phyloP scores from a whole-genome alignment of 495 filamentous ascomycete species.

The Trichoderma virens region DNA sequence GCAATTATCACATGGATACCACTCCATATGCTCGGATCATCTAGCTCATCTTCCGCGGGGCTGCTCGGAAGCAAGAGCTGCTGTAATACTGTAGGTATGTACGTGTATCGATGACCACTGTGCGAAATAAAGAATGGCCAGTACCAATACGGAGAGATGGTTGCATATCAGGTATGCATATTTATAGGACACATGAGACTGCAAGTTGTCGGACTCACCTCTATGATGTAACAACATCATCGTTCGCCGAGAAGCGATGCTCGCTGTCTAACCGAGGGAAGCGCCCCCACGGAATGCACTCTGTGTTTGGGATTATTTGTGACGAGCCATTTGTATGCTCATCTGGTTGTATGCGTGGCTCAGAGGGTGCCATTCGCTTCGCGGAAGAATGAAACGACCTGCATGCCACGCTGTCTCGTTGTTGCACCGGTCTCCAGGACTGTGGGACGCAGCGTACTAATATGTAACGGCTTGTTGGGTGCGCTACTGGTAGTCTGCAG shows the following conservation, averaged over 20 bases:
- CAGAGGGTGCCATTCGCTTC: neutral
- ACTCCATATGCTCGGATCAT: too few species aligned
- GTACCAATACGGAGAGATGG: neutral
- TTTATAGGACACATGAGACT: neutral
- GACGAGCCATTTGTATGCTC: neutral
- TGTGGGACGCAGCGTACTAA: neutral
- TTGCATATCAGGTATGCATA: neutral
- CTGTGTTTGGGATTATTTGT: neutral
- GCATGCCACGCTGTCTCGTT: neutral
- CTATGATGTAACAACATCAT: neutral
- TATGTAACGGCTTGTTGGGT: neutral
- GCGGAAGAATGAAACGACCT: neutral
- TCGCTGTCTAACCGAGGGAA: neutral
- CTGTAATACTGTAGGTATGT: neutral
- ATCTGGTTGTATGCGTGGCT: neutral
- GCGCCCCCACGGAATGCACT: neutral
- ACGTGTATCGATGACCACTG: neutral
- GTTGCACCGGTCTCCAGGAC: neutral
- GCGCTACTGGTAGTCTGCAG: neutral
- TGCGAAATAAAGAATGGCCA: neutral
- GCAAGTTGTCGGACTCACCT: neutral
- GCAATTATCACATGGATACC: too few species aligned
- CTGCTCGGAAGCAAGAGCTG: neutral
- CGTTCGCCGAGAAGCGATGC: neutral
- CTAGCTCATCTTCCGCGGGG: too few species aligned